These are phyloP conservation scores for Simmondsia chinensis DNA, from an alignment of 148 eudicot species.

Conservation along the genomic window DNA sequence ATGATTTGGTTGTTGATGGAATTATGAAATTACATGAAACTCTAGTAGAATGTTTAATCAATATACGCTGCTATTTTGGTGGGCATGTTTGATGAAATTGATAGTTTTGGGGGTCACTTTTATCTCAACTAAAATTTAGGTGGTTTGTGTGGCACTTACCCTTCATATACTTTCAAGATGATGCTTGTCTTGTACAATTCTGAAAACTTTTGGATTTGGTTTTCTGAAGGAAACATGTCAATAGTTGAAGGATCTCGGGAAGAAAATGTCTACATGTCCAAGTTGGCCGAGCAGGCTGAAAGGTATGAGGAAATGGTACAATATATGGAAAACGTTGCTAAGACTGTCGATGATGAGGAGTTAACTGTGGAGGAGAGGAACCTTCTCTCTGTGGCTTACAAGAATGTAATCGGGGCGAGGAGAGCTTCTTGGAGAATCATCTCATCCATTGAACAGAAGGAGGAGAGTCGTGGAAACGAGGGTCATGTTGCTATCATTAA, in stretches of 20 bases:
- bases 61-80: too few species aligned
- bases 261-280: slow-evolving; percentile 27
- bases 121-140: too few species aligned
- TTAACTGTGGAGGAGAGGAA: slow-evolving; percentile 30
- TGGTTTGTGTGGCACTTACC: too few species aligned
- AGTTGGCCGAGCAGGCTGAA: slow-evolving; percentile 32
- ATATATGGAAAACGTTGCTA: slow-evolving; percentile 33
- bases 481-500: slow-evolving; percentile 24
- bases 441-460: slow-evolving; percentile 30
- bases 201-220: too few species aligned
- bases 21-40: too few species aligned
- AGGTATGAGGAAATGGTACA: slow-evolving; percentile 34
- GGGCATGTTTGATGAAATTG: too few species aligned
- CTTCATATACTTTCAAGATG: too few species aligned
- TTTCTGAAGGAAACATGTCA: slow-evolving; percentile 17
- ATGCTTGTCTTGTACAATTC: too few species aligned
- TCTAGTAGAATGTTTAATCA: too few species aligned
- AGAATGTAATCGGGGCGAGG: slow-evolving; percentile 30
- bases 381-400: slow-evolving; percentile 34
- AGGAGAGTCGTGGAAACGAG: slow-evolving; percentile 33
- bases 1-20: too few species aligned
- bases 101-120: too few species aligned
- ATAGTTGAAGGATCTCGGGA: slow-evolving; percentile 23
- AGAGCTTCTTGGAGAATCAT: slow-evolving; percentile 32
- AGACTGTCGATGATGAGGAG: slow-evolving; percentile 20